A percentile compares a stretch with the other conserved stretches of the same genome.
Conservation (phyloP, 805 yeast species). For the Teunomyces gatunensis region DNA sequence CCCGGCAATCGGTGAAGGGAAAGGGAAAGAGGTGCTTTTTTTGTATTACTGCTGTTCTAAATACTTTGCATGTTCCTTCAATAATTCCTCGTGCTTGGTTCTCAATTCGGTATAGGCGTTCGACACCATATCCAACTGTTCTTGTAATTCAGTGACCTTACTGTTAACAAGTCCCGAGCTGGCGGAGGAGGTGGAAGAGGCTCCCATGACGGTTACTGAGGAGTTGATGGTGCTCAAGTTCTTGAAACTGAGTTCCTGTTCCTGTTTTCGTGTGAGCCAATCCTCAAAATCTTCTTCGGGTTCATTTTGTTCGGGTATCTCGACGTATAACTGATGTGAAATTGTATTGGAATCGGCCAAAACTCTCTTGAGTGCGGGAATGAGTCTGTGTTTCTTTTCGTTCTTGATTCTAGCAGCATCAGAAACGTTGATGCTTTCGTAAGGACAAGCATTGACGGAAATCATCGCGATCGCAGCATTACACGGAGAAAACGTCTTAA, state of each 20-base stretch:
- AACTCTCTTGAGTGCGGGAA: conserved; percentile 68
- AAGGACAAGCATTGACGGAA: conserved; percentile 20
- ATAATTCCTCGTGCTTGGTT: conserved; percentile 57
- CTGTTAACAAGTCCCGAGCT: conserved; percentile 7
- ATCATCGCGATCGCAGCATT: conserved; percentile 34
- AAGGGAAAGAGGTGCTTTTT: neutral
- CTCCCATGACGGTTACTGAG: conserved; percentile 22
- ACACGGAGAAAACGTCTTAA: conserved; percentile 50
- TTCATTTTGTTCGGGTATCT: conserved; percentile 22
- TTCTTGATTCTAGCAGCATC: conserved; percentile 9
- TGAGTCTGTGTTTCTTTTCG: conserved; percentile 40
- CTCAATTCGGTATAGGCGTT: conserved; percentile 59
- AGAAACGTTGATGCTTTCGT: conserved; percentile 18
- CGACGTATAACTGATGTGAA: conserved; percentile 44
- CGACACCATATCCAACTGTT: conserved; percentile 49
- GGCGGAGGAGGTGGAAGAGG: conserved; percentile 6
- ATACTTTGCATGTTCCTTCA: conserved; percentile 45
- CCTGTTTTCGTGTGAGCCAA: conserved; percentile 48
- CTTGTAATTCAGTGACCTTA: conserved; percentile 38
- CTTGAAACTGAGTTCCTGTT: conserved; percentile 53
- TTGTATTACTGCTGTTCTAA: neutral
- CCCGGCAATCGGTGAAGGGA: conserved; percentile 31
- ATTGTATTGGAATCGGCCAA: conserved; percentile 39
- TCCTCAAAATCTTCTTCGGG: conserved; percentile 37
- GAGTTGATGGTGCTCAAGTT: conserved; percentile 41